Evolutionary conservation across 371 early-diverging fungal species (phyloP).

Genomic region (Massospora cicadina): DNA sequence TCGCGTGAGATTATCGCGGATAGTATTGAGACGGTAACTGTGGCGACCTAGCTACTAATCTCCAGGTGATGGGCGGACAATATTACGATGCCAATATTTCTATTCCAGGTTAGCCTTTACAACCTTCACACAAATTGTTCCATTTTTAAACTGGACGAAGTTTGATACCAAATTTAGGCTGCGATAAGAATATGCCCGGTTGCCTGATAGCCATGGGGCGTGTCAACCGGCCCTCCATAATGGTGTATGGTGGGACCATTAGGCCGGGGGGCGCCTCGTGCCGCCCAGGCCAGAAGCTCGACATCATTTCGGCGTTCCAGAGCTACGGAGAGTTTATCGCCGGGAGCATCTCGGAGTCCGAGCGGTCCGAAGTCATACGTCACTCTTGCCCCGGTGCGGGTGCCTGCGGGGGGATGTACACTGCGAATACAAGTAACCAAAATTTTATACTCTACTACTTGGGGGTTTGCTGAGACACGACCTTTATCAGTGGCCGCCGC

Average conservation of each 20-base stretch:
- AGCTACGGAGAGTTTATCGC: slow-evolving; percentile 80
- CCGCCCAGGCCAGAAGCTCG: slow-evolving; percentile 42
- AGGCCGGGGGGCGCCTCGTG: slow-evolving; percentile 46
- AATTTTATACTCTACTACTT: no score
- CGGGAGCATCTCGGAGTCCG: slow-evolving; percentile 70
- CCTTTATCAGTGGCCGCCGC: slow-evolving; percentile 62
- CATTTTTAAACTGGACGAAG: no score
- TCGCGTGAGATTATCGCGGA: slow-evolving; percentile 95
- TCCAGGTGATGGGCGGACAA: slow-evolving; percentile 72
- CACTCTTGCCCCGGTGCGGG: slow-evolving; percentile 92
- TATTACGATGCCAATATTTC: slow-evolving; percentile 95
- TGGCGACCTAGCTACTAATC: neutral
- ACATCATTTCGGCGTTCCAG: slow-evolving; percentile 92
- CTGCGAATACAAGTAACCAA: slow-evolving; percentile 84
- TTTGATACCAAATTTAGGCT: no score
- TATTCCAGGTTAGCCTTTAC: slow-evolving; percentile 38
- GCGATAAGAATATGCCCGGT: slow-evolving; percentile 98
- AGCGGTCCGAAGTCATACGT: slow-evolving; percentile 67
- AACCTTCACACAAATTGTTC: no score
- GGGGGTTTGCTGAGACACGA: neutral
- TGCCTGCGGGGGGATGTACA: slow-evolving; percentile 97
- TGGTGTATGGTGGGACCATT: slow-evolving; percentile 90
- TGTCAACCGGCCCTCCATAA: slow-evolving; percentile 82
- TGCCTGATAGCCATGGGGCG: slow-evolving; percentile 89
- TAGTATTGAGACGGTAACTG: slow-evolving; percentile 81